Conservation (phyloP, 805 yeast species). For the Wickerhamiella brachini region DNA sequence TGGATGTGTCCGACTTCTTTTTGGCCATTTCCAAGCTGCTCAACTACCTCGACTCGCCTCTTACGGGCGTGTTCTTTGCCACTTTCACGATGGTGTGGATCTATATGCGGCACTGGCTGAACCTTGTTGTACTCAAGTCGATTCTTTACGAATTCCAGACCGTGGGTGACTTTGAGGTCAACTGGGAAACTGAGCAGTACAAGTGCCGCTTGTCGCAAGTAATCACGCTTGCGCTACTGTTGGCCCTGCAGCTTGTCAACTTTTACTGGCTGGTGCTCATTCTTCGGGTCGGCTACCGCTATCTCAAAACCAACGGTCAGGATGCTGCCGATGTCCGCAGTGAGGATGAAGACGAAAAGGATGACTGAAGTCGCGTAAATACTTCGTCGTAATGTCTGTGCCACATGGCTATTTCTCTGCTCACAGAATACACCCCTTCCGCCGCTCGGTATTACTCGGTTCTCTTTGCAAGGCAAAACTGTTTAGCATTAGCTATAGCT, state of each 20-base stretch:
- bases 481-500: not conserved
- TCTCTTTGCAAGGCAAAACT: not conserved
- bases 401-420: too few relatives aligned
- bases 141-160: slow-evolving; percentile 67
- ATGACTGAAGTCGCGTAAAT: too few relatives aligned
- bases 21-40: slow-evolving; percentile 73
- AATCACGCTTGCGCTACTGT: slow-evolving; percentile 65
- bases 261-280: slow-evolving; percentile 79
- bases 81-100: slow-evolving; percentile 68
- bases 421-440: too few relatives aligned
- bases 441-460: too few relatives aligned
- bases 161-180: slow-evolving; percentile 66
- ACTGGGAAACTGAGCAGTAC: slow-evolving; percentile 85
- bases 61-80: slow-evolving; percentile 51
- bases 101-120: slow-evolving; percentile 78
- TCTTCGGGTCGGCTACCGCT: slow-evolving; percentile 59
- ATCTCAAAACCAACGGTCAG: slow-evolving; percentile 38
- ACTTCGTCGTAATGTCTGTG: too few relatives aligned
- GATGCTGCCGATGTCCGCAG: slow-evolving; percentile 66
- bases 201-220: slow-evolving; percentile 93
- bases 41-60: slow-evolving; percentile 61
- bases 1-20: slow-evolving; percentile 92
- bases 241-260: slow-evolving; percentile 75
- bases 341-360: slow-evolving; percentile 44
- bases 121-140: slow-evolving; percentile 49